A percentile compares a stretch with the other conserved stretches of the same genome.
These are phyloP conservation scores for Suillus americanus DNA, from an alignment of 768 basidiomycete species.

Conservation along the genomic window DNA sequence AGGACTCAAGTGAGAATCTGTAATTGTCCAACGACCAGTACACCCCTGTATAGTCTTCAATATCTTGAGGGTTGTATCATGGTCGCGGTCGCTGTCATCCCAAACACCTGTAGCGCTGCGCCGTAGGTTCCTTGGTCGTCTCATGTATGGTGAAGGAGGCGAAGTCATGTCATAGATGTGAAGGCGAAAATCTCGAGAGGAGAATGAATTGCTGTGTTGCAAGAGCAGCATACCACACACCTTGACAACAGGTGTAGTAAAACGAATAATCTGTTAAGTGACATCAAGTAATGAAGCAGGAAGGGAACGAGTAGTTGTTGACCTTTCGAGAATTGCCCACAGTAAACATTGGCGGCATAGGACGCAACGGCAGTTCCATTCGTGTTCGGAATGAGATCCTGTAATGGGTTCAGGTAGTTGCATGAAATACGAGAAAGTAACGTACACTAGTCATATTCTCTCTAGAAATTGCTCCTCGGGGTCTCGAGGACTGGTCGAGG, in stretches of 20 bases:
- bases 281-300: conserved; percentile 10
- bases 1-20: conserved; percentile 88
- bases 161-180: conserved; percentile 83
- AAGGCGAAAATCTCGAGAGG: conserved; percentile 73
- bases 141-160: conserved; percentile 33
- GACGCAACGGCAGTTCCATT: conserved; percentile 78
- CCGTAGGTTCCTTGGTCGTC: conserved; percentile 11
- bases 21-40: conserved; percentile 89
- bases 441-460: conserved; percentile 61
- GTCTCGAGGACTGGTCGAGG: conserved; percentile 38
- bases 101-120: conserved; percentile 17
- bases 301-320: not conserved
- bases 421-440: conserved; percentile 7
- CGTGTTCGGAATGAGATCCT: conserved; percentile 79
- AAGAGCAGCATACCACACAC: conserved; percentile 34
- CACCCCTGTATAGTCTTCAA: conserved; percentile 73
- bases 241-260: conserved; percentile 91
- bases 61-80: conserved; percentile 48
- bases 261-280: conserved; percentile 72
- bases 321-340: conserved; percentile 83
- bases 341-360: conserved; percentile 75
- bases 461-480: conserved; percentile 36
- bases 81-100: conserved; percentile 37
- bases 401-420: conserved; percentile 7
- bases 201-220: conserved; percentile 3